phyloP scores from a whole-genome alignment of 192 early-diverging fungal genomes.

The Dimargaris cristalligena region DNA sequence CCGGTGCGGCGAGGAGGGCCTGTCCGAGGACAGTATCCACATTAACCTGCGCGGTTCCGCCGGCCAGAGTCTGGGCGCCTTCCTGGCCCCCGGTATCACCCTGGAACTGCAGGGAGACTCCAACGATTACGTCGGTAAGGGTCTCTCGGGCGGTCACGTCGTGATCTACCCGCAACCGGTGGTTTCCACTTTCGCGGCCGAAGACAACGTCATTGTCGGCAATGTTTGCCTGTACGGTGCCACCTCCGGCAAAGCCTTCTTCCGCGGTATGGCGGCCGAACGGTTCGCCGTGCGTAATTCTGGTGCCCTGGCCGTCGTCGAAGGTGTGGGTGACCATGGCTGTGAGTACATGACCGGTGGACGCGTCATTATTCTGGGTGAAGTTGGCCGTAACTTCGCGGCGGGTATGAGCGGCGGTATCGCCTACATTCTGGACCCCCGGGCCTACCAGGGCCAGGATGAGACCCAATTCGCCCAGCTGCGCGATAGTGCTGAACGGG shows the following conservation, averaged over 20 bases:
- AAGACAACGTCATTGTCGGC: slow-evolving; percentile 86
- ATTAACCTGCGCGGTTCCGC: slow-evolving; percentile 79
- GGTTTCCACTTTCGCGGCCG: slow-evolving; percentile 56
- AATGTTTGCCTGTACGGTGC: slow-evolving; percentile 98
- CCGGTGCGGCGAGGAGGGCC: slow-evolving; percentile 54
- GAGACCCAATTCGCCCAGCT: too few species aligned
- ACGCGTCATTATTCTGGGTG: slow-evolving; percentile 73
- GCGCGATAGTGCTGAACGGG: too few species aligned
- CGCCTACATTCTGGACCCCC: slow-evolving; percentile 74
- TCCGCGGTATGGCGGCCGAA: slow-evolving; percentile 89
- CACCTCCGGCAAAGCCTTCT: slow-evolving; percentile 76
- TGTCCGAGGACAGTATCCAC: slow-evolving; percentile 76
- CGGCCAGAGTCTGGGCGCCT: slow-evolving; percentile 91
- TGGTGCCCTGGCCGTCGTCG: slow-evolving; percentile 87
- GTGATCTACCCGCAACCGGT: slow-evolving; percentile 78
- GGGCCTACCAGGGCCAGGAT: slow-evolving; percentile 19
- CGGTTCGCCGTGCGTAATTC: slow-evolving; percentile 97
- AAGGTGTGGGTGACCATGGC: slow-evolving; percentile 96
- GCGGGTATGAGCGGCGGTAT: slow-evolving; percentile 98
- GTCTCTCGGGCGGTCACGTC: slow-evolving; percentile 83
- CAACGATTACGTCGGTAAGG: slow-evolving; percentile 99
- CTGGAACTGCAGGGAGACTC: slow-evolving; percentile 93
- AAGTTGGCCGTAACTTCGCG: slow-evolving; percentile 91
- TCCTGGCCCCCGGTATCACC: slow-evolving; percentile 74
- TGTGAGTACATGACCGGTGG: slow-evolving; percentile 99